These are phyloP conservation scores for Colletotrichum tropicale DNA, from an alignment of 2,329 filamentous ascomycete species.

Conservation along the genomic window DNA sequence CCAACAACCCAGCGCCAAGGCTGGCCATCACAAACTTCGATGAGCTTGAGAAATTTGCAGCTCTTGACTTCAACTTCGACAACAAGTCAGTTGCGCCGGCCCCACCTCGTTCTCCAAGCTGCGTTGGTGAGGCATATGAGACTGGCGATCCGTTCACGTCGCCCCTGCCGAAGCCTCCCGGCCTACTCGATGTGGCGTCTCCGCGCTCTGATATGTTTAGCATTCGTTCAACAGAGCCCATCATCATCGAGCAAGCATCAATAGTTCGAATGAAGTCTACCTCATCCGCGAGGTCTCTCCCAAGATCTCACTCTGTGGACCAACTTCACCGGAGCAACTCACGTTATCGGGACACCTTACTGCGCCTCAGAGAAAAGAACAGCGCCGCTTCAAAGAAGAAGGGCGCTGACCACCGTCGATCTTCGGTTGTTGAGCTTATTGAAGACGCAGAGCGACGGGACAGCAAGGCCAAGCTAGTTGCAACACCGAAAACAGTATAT, in stretches of 20 bases:
- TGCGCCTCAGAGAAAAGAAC: not conserved
- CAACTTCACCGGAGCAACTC: conserved; percentile 33
- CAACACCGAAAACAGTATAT: conserved; percentile 33
- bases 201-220: conserved; percentile 38
- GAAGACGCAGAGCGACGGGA: conserved; percentile 24
- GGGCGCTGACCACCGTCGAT: conserved; percentile 21
- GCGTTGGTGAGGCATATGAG: conserved; percentile 36
- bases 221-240: conserved; percentile 36
- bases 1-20: conserved; percentile 20
- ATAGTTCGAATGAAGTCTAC: conserved; percentile 39
- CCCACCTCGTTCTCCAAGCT: conserved; percentile 31
- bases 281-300: conserved; percentile 26
- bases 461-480: conserved; percentile 27
- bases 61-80: conserved; percentile 64
- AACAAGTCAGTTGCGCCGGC: conserved; percentile 24
- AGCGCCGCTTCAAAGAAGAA: conserved; percentile 3
- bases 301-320: conserved; percentile 42
- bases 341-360: conserved; percentile 32
- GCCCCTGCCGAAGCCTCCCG: conserved; percentile 14
- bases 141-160: conserved; percentile 3
- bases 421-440: conserved; percentile 30
- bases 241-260: conserved; percentile 44
- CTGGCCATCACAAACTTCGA: conserved; percentile 43
- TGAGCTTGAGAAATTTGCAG: conserved; percentile 82
- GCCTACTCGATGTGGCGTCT: conserved; percentile 29